Evolutionary conservation across 2,329 filamentous ascomycete species (phyloP).

Genomic region (Ophiobolus disseminans): DNA sequence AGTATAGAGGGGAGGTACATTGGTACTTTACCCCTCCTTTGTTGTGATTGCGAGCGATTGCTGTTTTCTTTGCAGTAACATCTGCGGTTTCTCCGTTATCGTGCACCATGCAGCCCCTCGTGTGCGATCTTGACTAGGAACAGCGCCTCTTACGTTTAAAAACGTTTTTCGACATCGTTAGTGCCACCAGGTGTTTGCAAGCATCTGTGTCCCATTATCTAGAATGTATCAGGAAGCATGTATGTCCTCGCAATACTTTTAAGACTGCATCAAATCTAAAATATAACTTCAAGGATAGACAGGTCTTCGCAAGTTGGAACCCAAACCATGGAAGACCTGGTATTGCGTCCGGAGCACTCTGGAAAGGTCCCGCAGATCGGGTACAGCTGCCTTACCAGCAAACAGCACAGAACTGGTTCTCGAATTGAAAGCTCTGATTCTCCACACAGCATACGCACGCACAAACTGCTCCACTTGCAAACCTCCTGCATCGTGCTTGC

Average conservation of each 20-base stretch:
- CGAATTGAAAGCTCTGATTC: neutral
- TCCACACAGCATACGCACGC: conserved; percentile 12
- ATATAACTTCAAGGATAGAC: too few relatives aligned
- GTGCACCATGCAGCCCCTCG: conserved; percentile 11
- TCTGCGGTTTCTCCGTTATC: conserved; percentile 16
- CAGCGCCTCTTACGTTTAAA: conserved; percentile 22
- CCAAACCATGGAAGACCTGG: too few relatives aligned
- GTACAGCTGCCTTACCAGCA: conserved; percentile 3
- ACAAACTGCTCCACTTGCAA: conserved; percentile 17
- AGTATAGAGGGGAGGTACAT: conserved; percentile 17
- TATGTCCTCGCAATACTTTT: too few relatives aligned
- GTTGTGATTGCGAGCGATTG: conserved; percentile 14
- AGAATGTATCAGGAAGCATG: too few relatives aligned
- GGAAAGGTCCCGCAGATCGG: conserved; percentile 11
- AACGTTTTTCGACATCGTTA: conserved; percentile 8
- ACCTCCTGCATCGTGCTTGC: conserved; percentile 19
- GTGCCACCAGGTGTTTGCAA: too few relatives aligned
- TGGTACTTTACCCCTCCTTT: conserved; percentile 17
- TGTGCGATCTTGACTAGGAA: conserved; percentile 10
- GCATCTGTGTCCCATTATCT: too few relatives aligned
- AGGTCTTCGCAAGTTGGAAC: too few relatives aligned
- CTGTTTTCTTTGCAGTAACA: conserved; percentile 14
- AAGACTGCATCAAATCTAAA: too few relatives aligned
- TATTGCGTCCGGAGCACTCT: conserved; percentile 9
- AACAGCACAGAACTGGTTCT: neutral